Evolutionary conservation across 2,329 filamentous ascomycete genomes (phyloP), one percentile per base, ranked within the genome.

Genomic region (Cytospora schulzeri): DNA sequence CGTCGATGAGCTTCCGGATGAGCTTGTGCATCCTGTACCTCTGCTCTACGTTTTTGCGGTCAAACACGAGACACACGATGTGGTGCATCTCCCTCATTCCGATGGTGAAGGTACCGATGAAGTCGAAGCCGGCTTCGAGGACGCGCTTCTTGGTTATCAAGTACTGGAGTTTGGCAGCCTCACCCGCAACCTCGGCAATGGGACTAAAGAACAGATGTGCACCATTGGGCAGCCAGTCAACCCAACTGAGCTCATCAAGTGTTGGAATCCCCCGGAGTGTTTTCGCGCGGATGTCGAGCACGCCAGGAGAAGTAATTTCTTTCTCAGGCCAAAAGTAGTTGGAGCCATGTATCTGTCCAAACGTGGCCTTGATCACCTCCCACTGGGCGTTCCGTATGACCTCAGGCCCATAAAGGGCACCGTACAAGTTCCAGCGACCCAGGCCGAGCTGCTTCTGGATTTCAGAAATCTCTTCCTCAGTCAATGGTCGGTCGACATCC

Each of bases 361-460:
- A 78, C 35, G 73, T 70, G 22, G 72, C 57, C 64, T 76, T 76
- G 67, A 79, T 64, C 73, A 74, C 71, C 1, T 67, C 57, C 62
- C 70, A 72, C 53, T 72, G 65, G 0, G 68, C 70, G 6, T 73
- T 62, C 19, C 74, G 72, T 22, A 73, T 68, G 1, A 68, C 60
- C 0, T 70, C 67, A 1, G 71, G 70, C 3, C 73, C 71, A 64
- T 78, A 76, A 2, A 76, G 72, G 2, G 78, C 77, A 9, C 79
- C 79, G 63, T 82, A 81, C 66, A 81, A 81, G 68, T 79, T 78
- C 80, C 80, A 82, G 1, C 77, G 72, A 9, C 78, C 78, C 3
- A 80, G 71, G 38, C 69, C 64, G 22, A 80, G 74, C 63, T 78
- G 75, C 56, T 74, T 71, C 2, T 76, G 76, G 8, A 80, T 78